Conservation (phyloP, 2,329 filamentous ascomycete species). For the Penicillium psychrosexuale region DNA sequence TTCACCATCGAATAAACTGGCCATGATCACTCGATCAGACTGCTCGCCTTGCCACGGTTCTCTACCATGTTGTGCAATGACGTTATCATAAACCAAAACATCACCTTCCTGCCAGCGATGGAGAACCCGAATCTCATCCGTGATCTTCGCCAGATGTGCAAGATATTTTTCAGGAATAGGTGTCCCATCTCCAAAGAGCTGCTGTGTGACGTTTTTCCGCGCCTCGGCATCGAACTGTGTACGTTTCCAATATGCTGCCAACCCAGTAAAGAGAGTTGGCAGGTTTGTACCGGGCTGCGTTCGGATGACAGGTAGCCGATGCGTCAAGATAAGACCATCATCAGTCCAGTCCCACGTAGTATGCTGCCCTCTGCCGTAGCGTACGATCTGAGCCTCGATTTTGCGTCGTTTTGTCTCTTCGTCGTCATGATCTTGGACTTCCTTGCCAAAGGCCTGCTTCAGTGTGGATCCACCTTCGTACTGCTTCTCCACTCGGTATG, state of each 20-base stretch:
- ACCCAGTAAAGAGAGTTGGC: slow-evolving; percentile 48
- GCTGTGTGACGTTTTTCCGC: slow-evolving; percentile 37
- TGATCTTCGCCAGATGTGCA: slow-evolving; percentile 43
- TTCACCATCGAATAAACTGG: slow-evolving; percentile 49
- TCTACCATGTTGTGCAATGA: slow-evolving; percentile 50
- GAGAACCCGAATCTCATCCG: slow-evolving; percentile 50
- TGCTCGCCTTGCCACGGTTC: slow-evolving; percentile 51
- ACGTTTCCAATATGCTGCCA: slow-evolving; percentile 48
- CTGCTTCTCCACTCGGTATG: slow-evolving; percentile 46
- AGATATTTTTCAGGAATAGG: slow-evolving; percentile 49
- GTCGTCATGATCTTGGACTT: slow-evolving; percentile 46
- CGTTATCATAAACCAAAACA: slow-evolving; percentile 51
- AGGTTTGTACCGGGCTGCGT: slow-evolving; percentile 48
- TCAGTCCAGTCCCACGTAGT: slow-evolving; percentile 51
- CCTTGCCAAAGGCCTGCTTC: slow-evolving; percentile 48
- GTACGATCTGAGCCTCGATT: slow-evolving; percentile 50
- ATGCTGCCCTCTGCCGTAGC: slow-evolving; percentile 46
- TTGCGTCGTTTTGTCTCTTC: slow-evolving; percentile 42
- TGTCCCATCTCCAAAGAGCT: slow-evolving; percentile 48
- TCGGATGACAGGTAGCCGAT: slow-evolving; percentile 47
- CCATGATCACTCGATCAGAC: slow-evolving; percentile 46
- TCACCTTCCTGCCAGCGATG: slow-evolving; percentile 50
- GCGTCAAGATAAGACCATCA: slow-evolving; percentile 45
- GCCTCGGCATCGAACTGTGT: slow-evolving; percentile 20
- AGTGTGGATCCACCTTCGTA: slow-evolving; percentile 50